Evolutionary conservation across 345 rosid genomes (phyloP), one percentile per base, ranked within the genome.

Genomic region (Ailanthus altissimus): DNA sequence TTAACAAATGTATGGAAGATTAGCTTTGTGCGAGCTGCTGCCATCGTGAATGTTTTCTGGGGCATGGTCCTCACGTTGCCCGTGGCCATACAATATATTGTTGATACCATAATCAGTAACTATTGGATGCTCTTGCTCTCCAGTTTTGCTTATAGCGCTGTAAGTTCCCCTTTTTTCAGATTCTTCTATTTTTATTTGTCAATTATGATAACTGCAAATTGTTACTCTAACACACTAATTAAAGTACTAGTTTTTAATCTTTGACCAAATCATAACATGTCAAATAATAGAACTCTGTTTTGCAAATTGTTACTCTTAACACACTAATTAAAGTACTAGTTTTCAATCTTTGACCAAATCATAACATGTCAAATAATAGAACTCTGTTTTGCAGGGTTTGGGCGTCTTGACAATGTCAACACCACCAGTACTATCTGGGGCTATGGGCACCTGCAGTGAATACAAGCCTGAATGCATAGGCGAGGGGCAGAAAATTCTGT

Each of bases 1-100:
- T 74, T 81, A 6, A 77, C 72, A 26, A 70, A 68, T 9, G 78
- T 81, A 2, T 81, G 84, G 84, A 69, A 69, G 49, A 46, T 45
- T 25, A 70, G 59, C 26, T 59, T 81, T 18, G 78, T 71, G 5
- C 78, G 25, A 69, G 78, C 76, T 18, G 72, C 81, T 51, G 67
- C 75, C 20, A 69, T 77, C 56, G 43, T 77, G 50, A 81, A 81
- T 77, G 43, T 77, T 10, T 74, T 74, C 12, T 54, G 40, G 63
- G 76, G 81, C 25, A 12, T 45, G 6, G 70, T 71, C 9, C 25
- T 70, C 14, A 66, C 15, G 23, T 38, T 81, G 67, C 81, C 76
- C 0, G 12, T 74, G 32, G 67, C 40, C 36, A 14, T 77, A 25
- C 64, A 38, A 10, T 61, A 60, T 47, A 23, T 77, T 10, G 66